Evolutionary conservation across 495 filamentous ascomycete genomes (phyloP), one percentile per base, ranked within the genome.

Genomic region (Lophiotrema nucula): DNA sequence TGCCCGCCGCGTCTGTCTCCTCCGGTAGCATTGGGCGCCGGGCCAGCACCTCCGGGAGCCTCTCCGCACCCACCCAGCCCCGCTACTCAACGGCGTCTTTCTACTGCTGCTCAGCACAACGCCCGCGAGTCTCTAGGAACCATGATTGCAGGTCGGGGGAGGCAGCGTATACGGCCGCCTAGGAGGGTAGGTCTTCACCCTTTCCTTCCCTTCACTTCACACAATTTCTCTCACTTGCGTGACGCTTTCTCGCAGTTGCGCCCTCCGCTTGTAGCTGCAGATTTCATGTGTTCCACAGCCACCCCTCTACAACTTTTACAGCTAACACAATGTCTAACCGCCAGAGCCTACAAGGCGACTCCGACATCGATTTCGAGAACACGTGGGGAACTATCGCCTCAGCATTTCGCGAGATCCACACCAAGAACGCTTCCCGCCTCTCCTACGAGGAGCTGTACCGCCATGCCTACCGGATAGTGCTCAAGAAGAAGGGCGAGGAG

Each of bases 361-460:
- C 31, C 54, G 73, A 75, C 13, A 77, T 88, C 28, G 88, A 92
- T 59, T 93, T 95, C 69, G 87, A 93, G n/a, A 75, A 77, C 0
- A 86, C 84, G 47, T 99, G 95, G 95, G 73, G 75, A 0, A 79
- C 82, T 11, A 79, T 99, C 1, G 76, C 82, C 0, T 76, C 82
- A 3, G 89, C 93, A 8, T 77, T 97, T 22, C 77, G 70, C 47
- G 88, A 95, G 66, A 97, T 99, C 35, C 90, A 97, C 71, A 89
- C 81, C 16, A 92, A 95, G 70, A 92, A 97, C 70, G 90, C 90
- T 50, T 95, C 91, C 11, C 72, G 78, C 2, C 80, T 99, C 2
- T 96, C 92, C 1, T 99, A 96, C 73, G 95, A 99, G 73, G 86
- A 92, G 56, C 82, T 97, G 0, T 99, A 99, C 73, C 89, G 95